Conservation (phyloP, 768 basidiomycete species). For the Hortiboletus campestris region DNA sequence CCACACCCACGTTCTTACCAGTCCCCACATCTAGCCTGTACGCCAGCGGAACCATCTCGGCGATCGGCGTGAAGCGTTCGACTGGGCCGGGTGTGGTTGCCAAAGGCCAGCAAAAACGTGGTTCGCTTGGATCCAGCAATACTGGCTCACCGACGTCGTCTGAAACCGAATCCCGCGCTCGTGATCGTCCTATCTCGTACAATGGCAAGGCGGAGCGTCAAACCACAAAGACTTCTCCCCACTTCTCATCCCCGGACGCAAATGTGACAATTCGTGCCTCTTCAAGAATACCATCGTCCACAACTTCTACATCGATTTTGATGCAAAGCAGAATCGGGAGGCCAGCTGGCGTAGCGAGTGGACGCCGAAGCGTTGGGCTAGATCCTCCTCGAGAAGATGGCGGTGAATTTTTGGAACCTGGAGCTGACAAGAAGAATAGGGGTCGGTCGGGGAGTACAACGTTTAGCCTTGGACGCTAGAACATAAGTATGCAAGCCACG, state of each 20-base stretch:
- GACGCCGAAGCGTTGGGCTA: constrained; percentile 42
- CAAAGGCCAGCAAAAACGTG: constrained; percentile 51
- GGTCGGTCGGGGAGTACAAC: constrained; percentile 30
- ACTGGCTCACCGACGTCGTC: constrained; percentile 30
- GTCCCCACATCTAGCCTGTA: constrained; percentile 55
- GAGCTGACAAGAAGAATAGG: constrained; percentile 21
- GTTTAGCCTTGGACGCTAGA: constrained; percentile 20
- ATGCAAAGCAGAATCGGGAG: constrained; percentile 48
- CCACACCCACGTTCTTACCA: constrained; percentile 78
- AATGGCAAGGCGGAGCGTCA: constrained; percentile 23
- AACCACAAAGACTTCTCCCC: constrained; percentile 38
- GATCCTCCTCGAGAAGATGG: constrained; percentile 25
- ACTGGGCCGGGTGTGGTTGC: constrained; percentile 45
- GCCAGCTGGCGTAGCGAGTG: constrained; percentile 37
- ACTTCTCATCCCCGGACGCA: constrained; percentile 40
- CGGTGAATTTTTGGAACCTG: constrained; percentile 15
- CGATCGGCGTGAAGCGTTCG: constrained; percentile 58
- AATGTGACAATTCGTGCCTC: constrained; percentile 49
- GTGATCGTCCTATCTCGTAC: constrained; percentile 29
- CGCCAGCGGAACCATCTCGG: constrained; percentile 33
- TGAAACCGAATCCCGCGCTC: constrained; percentile 24
- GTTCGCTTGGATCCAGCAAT: constrained; percentile 55
- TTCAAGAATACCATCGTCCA: constrained; percentile 40
- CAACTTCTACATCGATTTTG: constrained; percentile 30
- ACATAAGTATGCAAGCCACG: constrained; percentile 14